Base-by-base conservation (phyloP, 768 basidiomycete genomes). In the Artomyces pyxidatus region DNA sequence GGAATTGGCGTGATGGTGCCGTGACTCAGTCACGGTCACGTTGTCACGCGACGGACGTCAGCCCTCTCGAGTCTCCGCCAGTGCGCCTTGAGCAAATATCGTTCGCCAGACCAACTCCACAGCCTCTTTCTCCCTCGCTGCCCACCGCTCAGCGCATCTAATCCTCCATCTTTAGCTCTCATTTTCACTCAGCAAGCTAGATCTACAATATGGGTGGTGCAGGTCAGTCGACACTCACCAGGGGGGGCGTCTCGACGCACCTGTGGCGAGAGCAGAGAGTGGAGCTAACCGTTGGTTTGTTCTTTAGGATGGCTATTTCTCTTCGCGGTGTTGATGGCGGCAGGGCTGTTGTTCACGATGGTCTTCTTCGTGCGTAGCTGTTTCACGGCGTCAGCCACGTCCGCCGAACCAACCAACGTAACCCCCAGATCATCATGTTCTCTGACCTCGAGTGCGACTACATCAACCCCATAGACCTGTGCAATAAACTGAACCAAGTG, bases 391-490 rank as follows among this genome's bases (percentile, higher is more conserved):
- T 42, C 25, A 26, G 17, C 38, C 27, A 44, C 22, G 26, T 47
- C 7, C 46, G 25, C 11, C 42, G 37, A 30, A 32, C 37, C 29
- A n/a, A n/a, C 26, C 41, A 27, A n/a, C n/a, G 32, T 26, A 44
- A 25, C 28, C n/a, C 39, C 19, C 59, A 98, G 95, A 97, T 99
- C 62, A 98, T 99, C 75, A 98, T 97, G 95, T 98, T 98, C 76
- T 96, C 93, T 38, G 96, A 98, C 72, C 73, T 98, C 64, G 95
- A 97, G 72, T 96, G 92, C 75, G 93, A 96, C 77, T 98, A 97
- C 72, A 95, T 98, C 76, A 99, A 99, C 70, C 96, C 96, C 45
- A 99, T 99, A 80, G 96, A 99, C 69, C 83, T 98, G 32, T 98
- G 96, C 72, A 98, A 98, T 72, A 97, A 96, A 75, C 83, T 98